Evolutionary conservation across 148 eudicot species (phyloP).

Genomic region (Pharnaceum exiguum): DNA sequence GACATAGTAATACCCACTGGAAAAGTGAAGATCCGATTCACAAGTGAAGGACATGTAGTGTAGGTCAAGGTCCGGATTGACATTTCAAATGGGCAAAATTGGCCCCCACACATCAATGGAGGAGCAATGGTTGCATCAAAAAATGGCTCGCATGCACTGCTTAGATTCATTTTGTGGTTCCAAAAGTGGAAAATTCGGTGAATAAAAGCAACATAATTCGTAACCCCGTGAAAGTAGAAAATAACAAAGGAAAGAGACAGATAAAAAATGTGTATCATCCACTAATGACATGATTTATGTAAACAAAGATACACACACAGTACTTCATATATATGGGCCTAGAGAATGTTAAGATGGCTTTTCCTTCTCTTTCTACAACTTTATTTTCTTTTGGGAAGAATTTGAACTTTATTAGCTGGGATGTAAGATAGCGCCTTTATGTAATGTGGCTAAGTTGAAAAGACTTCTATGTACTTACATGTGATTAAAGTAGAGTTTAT

Average conservation of each 20-base stretch:
- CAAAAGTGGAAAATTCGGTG: slow-evolving; percentile 12
- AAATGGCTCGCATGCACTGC: slow-evolving; percentile 30
- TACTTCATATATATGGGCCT: slow-evolving; percentile 10
- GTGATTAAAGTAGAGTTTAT: background rate
- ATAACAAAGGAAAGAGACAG: no score
- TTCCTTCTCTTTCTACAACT: background rate
- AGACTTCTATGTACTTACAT: background rate
- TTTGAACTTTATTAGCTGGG: slow-evolving; percentile 5
- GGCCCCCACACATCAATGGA: slow-evolving; percentile 12
- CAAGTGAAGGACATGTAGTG: slow-evolving; percentile 1
- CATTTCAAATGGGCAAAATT: background rate
- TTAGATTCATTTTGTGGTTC: slow-evolving; percentile 20
- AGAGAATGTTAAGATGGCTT: slow-evolving; percentile 7
- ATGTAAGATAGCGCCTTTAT: background rate
- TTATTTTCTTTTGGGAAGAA: slow-evolving; percentile 16
- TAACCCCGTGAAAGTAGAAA: background rate
- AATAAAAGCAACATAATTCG: slow-evolving; percentile 5
- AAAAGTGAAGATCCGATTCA: background rate
- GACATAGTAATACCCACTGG: background rate
- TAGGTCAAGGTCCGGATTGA: slow-evolving; percentile 1
- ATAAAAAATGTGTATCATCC: slow-evolving; percentile 9
- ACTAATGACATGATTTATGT: background rate
- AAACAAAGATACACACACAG: background rate
- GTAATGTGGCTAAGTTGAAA: background rate
- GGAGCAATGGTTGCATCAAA: slow-evolving; percentile 5